phyloP scores from a whole-genome alignment of 495 filamentous ascomycete genomes.

The Tuber aestivum region DNA sequence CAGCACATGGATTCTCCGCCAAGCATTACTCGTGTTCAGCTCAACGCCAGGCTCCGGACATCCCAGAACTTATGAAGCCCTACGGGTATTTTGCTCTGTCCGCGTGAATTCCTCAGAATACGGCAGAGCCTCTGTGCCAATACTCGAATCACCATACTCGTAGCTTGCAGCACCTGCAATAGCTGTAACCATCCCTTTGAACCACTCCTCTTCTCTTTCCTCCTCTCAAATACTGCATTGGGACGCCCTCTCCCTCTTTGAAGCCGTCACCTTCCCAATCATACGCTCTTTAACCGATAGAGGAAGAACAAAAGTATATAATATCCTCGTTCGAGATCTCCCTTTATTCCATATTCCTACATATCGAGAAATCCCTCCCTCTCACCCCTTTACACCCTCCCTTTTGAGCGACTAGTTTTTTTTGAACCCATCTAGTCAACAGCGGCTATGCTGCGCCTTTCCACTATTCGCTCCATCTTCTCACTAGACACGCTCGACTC shows the following conservation, averaged over 20 bases:
- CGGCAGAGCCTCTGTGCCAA: background rate
- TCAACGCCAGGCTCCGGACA: background rate
- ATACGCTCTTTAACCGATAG: background rate
- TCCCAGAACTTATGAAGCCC: background rate
- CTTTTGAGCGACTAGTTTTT: background rate
- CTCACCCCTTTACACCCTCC: background rate
- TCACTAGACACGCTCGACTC: slow-evolving; percentile 90
- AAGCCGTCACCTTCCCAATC: slow-evolving; percentile 1
- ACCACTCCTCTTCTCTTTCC: background rate
- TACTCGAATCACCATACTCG: background rate
- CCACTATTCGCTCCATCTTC: slow-evolving; percentile 57
- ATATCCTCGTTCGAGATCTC: background rate
- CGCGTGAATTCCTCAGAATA: background rate
- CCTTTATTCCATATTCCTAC: background rate
- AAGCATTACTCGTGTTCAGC: background rate
- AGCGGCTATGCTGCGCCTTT: slow-evolving; percentile 45
- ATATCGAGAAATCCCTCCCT: background rate
- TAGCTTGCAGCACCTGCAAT: too few relatives aligned
- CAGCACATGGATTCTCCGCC: background rate
- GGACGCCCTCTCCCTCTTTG: background rate
- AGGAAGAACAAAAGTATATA: background rate
- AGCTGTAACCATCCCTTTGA: background rate
- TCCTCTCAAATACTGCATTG: slow-evolving; percentile 3
- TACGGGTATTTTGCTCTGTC: background rate
- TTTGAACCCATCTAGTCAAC: background rate